These are phyloP conservation scores for Aspergillus fumigatus DNA, from an alignment of 2,329 filamentous ascomycete species.

Conservation along the genomic window DNA sequence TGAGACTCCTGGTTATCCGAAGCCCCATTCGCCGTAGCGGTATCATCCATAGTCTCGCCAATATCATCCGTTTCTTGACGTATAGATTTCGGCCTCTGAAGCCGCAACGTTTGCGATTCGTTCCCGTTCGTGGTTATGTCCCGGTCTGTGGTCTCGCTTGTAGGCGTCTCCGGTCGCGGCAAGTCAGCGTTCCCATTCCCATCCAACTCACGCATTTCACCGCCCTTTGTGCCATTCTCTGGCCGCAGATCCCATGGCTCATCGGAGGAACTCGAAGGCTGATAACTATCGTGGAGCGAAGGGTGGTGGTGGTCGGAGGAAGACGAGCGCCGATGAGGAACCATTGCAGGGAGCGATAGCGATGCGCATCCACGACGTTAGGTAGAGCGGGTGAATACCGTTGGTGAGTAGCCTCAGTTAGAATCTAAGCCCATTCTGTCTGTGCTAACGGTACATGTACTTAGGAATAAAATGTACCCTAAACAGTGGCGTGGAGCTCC, in stretches of 20 bases:
- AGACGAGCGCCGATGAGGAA: neutral
- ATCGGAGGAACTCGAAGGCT: neutral
- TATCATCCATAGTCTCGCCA: neutral
- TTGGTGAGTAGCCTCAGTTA: no score
- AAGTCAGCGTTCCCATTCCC: neutral
- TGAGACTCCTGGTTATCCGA: neutral
- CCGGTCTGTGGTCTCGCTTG: neutral
- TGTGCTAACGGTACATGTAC: no score
- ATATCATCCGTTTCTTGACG: neutral
- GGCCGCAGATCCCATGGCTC: neutral
- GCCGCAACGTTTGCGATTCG: neutral
- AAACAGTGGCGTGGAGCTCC: no score
- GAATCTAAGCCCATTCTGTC: no score
- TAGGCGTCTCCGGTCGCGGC: neutral
- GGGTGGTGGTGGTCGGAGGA: neutral
- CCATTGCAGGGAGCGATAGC: constrained; percentile 2
- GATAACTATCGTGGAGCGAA: neutral
- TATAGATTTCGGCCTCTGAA: neutral
- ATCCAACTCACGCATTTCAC: no score
- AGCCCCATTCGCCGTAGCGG: neutral
- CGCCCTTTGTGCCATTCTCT: neutral
- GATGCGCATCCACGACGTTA: neutral
- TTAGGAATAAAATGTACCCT: no score
- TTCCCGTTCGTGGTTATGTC: neutral
- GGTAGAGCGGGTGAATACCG: no score